Base-by-base conservation (phyloP, 1,139 yeast genomes). In the Meyerozyma sp. region DNA sequence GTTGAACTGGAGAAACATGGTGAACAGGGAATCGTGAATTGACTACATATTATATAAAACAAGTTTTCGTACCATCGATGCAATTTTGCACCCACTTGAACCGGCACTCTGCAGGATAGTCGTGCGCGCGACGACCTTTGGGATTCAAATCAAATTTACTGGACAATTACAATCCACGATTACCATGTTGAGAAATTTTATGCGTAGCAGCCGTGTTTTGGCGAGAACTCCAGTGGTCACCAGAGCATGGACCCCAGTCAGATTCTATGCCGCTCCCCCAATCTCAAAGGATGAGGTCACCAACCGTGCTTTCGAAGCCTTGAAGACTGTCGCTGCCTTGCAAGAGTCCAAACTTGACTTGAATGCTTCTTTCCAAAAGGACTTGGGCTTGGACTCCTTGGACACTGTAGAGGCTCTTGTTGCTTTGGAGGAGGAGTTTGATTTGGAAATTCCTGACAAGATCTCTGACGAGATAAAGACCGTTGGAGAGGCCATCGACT, bases 371-470 rank as follows among this genome's bases (percentile, higher is more conserved):
- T 79, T 79, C 64, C 76, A 74, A 56, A 77, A 77, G 56, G 88
- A 82, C 57, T 71, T 82, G 59, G 84, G 84, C n/a, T 67, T 82
- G 53, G 88, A 82, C 59, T 82, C 88, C 6, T 73, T 82, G 51
- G 88, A 82, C 56, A 79, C 85, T 44, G 85, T 82, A 44, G 88
- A 82, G 66, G 80, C 84, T 46, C 69, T 82, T 53, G 87, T 82
- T 56, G 85, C 86, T 46, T 77, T 82, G 57, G 87, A 82, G 66
- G 87, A 82, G 66, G 83, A 82, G 63, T 82, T 82, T 54, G 87
- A 81, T 61, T 70, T 81, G 61, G 86, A 81, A 64, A 77, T 82
- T 55, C 84, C 84, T 28, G 88, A 82, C 63, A 77, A 78, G 61
- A 73, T 80, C 48, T 81, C 87, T 42, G 87, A 82, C 58, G 83